Percentiles rank a stretch among this genome's conserved stretches.
Conservation (phyloP, 1,139 yeast species). For the Kodamaea ohmeri region DNA sequence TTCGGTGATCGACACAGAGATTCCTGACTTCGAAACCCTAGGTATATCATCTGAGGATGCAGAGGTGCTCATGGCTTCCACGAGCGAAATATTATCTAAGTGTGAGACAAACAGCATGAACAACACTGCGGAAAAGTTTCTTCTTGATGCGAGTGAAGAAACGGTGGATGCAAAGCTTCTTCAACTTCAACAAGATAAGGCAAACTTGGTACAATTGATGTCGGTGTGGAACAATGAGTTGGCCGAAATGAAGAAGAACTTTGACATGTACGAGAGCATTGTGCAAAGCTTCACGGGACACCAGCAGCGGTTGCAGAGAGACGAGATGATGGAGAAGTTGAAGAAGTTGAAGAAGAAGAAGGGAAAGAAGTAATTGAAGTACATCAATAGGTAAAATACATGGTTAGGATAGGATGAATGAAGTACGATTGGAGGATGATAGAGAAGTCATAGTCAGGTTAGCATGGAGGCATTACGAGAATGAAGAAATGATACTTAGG, state of each 20-base stretch:
- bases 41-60: constrained; percentile 22
- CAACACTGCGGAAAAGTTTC: constrained; percentile 30
- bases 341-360: constrained; percentile 21
- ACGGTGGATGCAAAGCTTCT: constrained; percentile 28
- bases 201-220: constrained; percentile 33
- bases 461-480: too few relatives aligned
- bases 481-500: too few relatives aligned
- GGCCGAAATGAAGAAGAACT: constrained; percentile 46
- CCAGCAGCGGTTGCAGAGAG: constrained; percentile 56
- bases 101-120: constrained; percentile 39
- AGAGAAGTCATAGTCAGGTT: too few relatives aligned
- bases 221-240: constrained; percentile 51
- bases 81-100: constrained; percentile 28
- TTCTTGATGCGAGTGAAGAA: constrained; percentile 21
- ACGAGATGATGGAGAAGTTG: constrained; percentile 43
- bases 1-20: constrained; percentile 5
- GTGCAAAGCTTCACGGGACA: constrained; percentile 71
- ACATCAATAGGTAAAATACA: too few relatives aligned
- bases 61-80: constrained; percentile 19
- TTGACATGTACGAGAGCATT: constrained; percentile 65
- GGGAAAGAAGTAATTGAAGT: constrained; percentile 9
- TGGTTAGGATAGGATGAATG: too few relatives aligned
- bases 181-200: constrained; percentile 29
- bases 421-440: too few relatives aligned
- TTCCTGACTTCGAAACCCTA: constrained; percentile 28